Evolutionary conservation across 2,329 filamentous ascomycete species (phyloP).

Genomic region (Lachnellula suecica): DNA sequence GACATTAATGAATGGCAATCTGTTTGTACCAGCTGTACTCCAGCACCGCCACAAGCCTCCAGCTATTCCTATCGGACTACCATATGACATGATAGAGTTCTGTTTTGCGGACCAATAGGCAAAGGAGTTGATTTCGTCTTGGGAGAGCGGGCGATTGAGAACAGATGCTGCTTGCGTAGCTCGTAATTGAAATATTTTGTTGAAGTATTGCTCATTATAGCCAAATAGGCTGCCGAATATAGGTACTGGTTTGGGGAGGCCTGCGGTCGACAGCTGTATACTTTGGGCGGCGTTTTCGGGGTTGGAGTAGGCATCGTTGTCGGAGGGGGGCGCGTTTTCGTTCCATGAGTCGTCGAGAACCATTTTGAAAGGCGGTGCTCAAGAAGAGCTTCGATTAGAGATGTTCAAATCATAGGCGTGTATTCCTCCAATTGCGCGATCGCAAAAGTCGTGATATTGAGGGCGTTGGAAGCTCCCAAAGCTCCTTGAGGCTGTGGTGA

Average conservation of each 20-base stretch:
- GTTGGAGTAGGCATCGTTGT: conserved; percentile 26
- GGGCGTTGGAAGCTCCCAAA: background rate
- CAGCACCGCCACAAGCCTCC: conserved; percentile 27
- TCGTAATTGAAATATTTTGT: conserved; percentile 2
- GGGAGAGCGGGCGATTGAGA: conserved; percentile 21
- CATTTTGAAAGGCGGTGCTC: conserved; percentile 17
- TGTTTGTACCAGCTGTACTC: conserved; percentile 19
- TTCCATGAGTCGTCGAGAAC: conserved; percentile 25
- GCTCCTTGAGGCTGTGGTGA: conserved; percentile 12
- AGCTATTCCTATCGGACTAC: conserved; percentile 18
- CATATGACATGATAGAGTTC: conserved; percentile 27
- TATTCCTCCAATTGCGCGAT: background rate
- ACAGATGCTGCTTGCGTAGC: conserved; percentile 4
- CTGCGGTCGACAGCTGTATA: background rate
- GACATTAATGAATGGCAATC: conserved; percentile 32
- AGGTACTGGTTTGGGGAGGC: conserved; percentile 22
- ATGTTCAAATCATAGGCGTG: background rate
- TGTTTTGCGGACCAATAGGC: conserved; percentile 28
- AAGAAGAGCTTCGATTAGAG: background rate
- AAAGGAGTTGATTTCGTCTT: conserved; percentile 29
- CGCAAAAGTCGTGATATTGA: background rate
- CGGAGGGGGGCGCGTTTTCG: conserved; percentile 25
- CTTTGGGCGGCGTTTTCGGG: background rate
- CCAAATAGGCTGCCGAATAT: conserved; percentile 25
- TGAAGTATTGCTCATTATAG: conserved; percentile 14